Evolutionary conservation across 2,329 filamentous ascomycete genomes (phyloP).

Genomic region (Sarocladium oryzae): DNA sequence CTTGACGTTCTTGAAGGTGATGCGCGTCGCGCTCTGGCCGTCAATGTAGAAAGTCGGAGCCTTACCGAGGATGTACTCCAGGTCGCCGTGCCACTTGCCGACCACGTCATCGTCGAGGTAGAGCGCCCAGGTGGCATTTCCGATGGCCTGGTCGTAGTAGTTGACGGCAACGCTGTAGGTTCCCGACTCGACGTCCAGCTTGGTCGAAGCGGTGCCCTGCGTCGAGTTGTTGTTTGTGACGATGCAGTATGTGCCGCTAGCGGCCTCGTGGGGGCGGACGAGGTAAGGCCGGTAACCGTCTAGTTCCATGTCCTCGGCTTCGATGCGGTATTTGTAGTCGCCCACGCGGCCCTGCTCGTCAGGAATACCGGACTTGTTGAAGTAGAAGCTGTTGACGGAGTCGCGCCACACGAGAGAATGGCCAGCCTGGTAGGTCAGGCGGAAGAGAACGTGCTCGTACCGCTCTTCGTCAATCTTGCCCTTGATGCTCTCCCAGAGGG

Average conservation of each 20-base stretch:
- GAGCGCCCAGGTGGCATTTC: conserved; percentile 48
- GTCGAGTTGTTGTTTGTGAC: conserved; percentile 42
- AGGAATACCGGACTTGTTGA: conserved; percentile 52
- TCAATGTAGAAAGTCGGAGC: conserved; percentile 53
- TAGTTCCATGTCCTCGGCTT: conserved; percentile 60
- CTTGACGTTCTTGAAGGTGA: conserved; percentile 48
- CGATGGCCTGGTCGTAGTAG: conserved; percentile 58
- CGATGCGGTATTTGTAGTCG: conserved; percentile 58
- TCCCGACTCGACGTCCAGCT: conserved; percentile 41
- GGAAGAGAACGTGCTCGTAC: conserved; percentile 51
- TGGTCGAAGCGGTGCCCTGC: conserved; percentile 39
- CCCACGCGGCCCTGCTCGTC: conserved; percentile 51
- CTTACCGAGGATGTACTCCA: conserved; percentile 54
- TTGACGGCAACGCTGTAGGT: conserved; percentile 59
- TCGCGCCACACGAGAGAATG: conserved; percentile 68
- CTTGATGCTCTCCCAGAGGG: conserved; percentile 46
- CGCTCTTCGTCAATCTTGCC: conserved; percentile 54
- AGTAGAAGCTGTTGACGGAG: conserved; percentile 58
- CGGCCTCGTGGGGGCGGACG: conserved; percentile 54
- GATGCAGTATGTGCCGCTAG: conserved; percentile 48
- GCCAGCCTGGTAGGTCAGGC: conserved; percentile 59
- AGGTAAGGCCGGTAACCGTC: conserved; percentile 47
- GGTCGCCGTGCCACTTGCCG: conserved; percentile 53
- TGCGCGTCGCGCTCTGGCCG: conserved; percentile 56
- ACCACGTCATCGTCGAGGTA: conserved; percentile 46